Base-by-base conservation (phyloP, 768 basidiomycete species). In the Rhizopogon vesiculosus region DNA sequence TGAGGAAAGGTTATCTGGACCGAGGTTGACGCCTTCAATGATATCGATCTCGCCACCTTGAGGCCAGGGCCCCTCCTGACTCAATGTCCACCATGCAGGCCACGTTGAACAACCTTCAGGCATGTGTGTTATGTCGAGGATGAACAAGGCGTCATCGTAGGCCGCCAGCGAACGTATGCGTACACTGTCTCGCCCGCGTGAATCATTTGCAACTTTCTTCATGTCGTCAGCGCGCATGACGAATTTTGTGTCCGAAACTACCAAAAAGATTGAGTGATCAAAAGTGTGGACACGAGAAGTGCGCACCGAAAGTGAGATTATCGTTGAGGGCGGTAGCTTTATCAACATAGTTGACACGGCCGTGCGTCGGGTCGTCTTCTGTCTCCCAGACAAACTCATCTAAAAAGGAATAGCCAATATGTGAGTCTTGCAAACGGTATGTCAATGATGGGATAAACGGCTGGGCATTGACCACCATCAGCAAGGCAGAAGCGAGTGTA, bases 1-100 rank as follows among this genome's bases (percentile, higher is more conserved):
- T 1, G 84, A 79, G 2, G 74, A 77, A 10, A 78, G 72, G 61
- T 86, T 86, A 7, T 60, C 46, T 1, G 52, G 56, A 48, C 73
- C 65, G n/a, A 62, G 58, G 57, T 86, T 81, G 49, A 85, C 83
- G 52, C 84, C 83, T 69, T 86, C 84, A 19, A 85, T 76, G 54
- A 85, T 78, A 64, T 84, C 82, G 35, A 83, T 79, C 53, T 85
- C 83, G 5, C 83, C 83, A n/a, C 79, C 80, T 3, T 70, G 42
- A 0, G 86, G 85, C 85, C 84, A 86, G 5, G 78, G 81, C 0
- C 80, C 79, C 19, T 60, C 50, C 54, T 64, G 45, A 58, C 81
- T 82, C 55, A 79, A 54, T 38, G 81, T 79, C 84, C 84, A 85
- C 63, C 79, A 85, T 1, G 84, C 84, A 3, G 84, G 84, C 85